Evolutionary conservation across 371 early-diverging fungal genomes (phyloP).

Genomic region (Caulochytrium protostelioides): DNA sequence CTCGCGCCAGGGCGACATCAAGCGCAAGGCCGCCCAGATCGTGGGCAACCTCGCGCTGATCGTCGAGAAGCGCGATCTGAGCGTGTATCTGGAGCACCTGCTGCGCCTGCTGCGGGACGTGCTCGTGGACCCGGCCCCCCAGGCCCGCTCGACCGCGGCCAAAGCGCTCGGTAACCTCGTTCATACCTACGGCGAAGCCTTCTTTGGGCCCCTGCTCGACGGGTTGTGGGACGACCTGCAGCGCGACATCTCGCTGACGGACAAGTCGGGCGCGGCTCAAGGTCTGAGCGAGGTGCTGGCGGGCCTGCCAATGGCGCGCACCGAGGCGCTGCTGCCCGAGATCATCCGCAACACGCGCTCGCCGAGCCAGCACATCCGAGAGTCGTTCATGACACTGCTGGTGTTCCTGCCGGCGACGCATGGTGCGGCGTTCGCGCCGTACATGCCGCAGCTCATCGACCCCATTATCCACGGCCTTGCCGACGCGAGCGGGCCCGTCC

Average conservation of each 20-base stretch:
- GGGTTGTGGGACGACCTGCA: constrained; percentile 67
- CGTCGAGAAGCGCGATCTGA: constrained; percentile 70
- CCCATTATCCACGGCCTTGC: constrained; percentile 75
- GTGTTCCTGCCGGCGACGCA: constrained; percentile 88
- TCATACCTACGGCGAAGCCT: constrained; percentile 69
- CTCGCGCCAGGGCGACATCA: constrained; percentile 68
- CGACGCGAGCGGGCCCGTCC: constrained; percentile 84
- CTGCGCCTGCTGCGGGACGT: constrained; percentile 74
- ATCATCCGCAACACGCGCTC: constrained; percentile 59
- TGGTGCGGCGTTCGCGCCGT: constrained; percentile 70
- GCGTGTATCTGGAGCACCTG: constrained; percentile 59
- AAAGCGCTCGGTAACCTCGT: constrained; percentile 82
- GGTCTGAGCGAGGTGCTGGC: constrained; percentile 82
- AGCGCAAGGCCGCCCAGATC: constrained; percentile 87
- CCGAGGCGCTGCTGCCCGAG: constrained; percentile 75
- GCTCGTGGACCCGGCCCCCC: constrained; percentile 84
- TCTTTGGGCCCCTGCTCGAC: constrained; percentile 72
- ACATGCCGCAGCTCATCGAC: constrained; percentile 64
- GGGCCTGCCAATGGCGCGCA: constrained; percentile 65
- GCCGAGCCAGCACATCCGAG: constrained; percentile 59
- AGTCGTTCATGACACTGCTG: constrained; percentile 84
- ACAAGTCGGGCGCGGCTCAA: constrained; percentile 91
- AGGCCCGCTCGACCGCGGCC: constrained; percentile 79
- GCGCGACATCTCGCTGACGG: constrained; percentile 68
- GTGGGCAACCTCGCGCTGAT: constrained; percentile 89